phyloP scores from a whole-genome alignment of 2,329 filamentous ascomycete genomes.

The Torrubiellomyces zombiae region DNA sequence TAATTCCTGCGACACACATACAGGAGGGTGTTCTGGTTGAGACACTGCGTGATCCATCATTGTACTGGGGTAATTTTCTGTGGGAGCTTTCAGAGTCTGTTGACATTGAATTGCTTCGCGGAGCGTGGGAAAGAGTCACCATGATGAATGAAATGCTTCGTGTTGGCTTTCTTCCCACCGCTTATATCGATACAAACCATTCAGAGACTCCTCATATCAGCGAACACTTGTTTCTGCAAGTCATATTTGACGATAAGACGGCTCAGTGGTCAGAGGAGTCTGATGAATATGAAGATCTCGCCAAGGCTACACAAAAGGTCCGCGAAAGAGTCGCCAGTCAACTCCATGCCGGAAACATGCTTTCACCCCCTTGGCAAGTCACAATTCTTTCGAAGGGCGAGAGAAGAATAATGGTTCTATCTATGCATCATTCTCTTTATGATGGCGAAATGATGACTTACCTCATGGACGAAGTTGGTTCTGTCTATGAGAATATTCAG shows the following conservation, averaged over 20 bases:
- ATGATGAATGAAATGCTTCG: not conserved
- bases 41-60: not conserved
- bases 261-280: not conserved
- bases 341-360: no score
- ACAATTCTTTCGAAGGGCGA: constrained; percentile 14
- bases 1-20: not conserved
- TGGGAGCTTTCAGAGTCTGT: not conserved
- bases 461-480: not conserved
- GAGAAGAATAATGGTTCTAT: constrained; percentile 16
- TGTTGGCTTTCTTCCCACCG: not conserved
- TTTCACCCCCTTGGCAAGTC: constrained; percentile 18
- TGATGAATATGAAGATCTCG: not conserved
- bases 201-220: not conserved
- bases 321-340: not conserved
- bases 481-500: not conserved
- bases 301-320: not conserved
- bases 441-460: constrained; percentile 29
- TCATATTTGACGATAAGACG: not conserved
- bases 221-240: not conserved
- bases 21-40: constrained; percentile 1
- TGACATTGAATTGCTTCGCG: not conserved
- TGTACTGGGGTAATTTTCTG: not conserved
- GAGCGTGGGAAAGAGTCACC: constrained; percentile 1
- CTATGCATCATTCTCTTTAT: constrained; percentile 43
- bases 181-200: not conserved